Base-by-base conservation (phyloP, 495 filamentous ascomycete species). In the Xylaria castorea region DNA sequence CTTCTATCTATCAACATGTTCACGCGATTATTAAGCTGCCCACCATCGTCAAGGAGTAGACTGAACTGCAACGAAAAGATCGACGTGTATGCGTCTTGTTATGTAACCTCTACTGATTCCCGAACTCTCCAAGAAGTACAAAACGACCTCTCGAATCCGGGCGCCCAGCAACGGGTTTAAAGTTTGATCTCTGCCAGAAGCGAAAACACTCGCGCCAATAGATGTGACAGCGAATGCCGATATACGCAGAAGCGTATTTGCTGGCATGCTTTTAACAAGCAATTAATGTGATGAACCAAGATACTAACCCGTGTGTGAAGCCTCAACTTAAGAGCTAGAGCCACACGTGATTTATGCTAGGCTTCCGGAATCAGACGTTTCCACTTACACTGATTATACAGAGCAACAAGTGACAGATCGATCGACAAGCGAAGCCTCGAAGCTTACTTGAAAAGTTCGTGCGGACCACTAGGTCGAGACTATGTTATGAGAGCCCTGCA, bases 91-190 rank as follows among this genome's bases (percentile, higher is more conserved):
- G 58, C 68, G 68, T 46, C 14, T 61, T 22, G 66, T 66, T 50
- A 83, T 85, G 84, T 85, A 77, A 83, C 83, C 82, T 84, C 84
- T 80, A 82, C 83, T 85, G 83, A 84, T 85, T 85, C 83, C 82
- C 82, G 77, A 67, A 75, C 75, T 83, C 71, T 85, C 84, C 74
- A 79, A 38, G 79, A 82, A 71, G 70, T 77, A 75, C 83, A 84
- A 83, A 75, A 85, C 83, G 83, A 82, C 74, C 75, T 81, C 82
- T 85, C 81, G 70, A 81, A 82, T 75, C 75, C 77, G 79, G 84
- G 84, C 80, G 83, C 83, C 83, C 83, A 85, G 84, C 82, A 84
- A 82, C 74, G 83, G 81, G 84, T 81, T 75, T 73, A 51, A 75
- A 72, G 40, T 70, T 78, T 74, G 42, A 76, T 84, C 81, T 83